Evolutionary conservation across 805 yeast species (phyloP).

Genomic region (Saccharomycopsis schoenii): DNA sequence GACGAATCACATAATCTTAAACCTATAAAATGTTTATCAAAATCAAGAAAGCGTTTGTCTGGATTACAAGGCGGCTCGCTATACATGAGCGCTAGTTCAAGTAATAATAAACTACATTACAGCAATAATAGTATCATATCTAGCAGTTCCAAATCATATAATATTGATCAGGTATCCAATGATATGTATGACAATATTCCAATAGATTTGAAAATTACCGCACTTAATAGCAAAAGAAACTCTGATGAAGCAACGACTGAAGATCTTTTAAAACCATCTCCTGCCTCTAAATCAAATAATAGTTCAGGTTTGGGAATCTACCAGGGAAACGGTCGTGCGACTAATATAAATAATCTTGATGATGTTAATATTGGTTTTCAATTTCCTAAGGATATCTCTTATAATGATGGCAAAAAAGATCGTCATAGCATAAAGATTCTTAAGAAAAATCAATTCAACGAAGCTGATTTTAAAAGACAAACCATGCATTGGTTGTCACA

Average conservation of each 20-base stretch:
- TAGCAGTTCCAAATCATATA: not conserved
- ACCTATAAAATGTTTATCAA: constrained; percentile 16
- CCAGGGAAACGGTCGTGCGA: not conserved
- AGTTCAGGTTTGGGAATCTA: not conserved
- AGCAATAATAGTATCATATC: not conserved
- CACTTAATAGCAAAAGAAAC: not conserved
- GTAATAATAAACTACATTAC: not conserved
- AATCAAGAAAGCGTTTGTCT: constrained; percentile 6
- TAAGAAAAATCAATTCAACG: not conserved
- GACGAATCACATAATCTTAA: constrained; percentile 15
- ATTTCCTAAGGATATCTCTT: constrained; percentile 4
- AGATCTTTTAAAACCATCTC: not conserved
- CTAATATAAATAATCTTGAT: not conserved
- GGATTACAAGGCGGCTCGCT: not conserved
- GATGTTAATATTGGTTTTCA: constrained; percentile 7
- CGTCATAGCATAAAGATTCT: not conserved
- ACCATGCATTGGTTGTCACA: constrained; percentile 10
- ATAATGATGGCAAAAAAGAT: not conserved
- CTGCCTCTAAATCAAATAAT: not conserved
- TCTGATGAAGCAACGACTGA: not conserved
- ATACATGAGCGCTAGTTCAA: not conserved
- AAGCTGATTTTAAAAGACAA: constrained; percentile 4
- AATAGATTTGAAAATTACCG: not conserved
- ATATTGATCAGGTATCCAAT: not conserved
- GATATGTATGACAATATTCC: not conserved